Evolutionary conservation across 352 stramenopile genomes (phyloP).

Genomic region (Pythium dissimile): DNA sequence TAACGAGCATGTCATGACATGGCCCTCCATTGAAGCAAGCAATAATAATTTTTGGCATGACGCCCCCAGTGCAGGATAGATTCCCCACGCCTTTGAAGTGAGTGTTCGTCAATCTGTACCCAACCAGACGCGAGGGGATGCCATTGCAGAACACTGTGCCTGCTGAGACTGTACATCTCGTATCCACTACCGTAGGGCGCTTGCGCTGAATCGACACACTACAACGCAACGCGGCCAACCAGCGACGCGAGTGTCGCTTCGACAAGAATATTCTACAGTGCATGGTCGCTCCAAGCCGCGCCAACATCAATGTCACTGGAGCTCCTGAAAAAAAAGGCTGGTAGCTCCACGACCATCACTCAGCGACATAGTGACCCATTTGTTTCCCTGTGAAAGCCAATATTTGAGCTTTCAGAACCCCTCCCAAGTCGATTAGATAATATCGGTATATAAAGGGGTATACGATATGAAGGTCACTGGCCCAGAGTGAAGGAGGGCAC

Average conservation of each 20-base stretch:
- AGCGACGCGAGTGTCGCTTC: background rate
- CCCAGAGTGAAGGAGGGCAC: constrained; percentile 11
- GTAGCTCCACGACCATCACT: constrained; percentile 19
- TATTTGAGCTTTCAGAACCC: background rate
- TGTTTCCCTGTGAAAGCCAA: constrained; percentile 1
- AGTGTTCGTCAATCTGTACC: too few relatives aligned
- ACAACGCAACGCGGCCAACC: too few relatives aligned
- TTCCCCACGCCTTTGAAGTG: too few relatives aligned
- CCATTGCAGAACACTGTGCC: too few relatives aligned
- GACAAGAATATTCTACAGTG: background rate
- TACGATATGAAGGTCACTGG: constrained; percentile 10
- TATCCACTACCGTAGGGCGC: too few relatives aligned
- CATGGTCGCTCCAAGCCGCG: background rate
- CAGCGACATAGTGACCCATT: constrained; percentile 9
- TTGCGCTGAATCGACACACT: too few relatives aligned
- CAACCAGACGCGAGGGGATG: too few relatives aligned
- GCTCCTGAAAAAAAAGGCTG: background rate
- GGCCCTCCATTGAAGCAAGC: too few relatives aligned
- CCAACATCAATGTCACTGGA: background rate
- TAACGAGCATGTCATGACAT: too few relatives aligned
- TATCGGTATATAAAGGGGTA: background rate
- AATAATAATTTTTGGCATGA: too few relatives aligned
- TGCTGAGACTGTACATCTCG: too few relatives aligned
- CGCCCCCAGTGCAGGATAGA: too few relatives aligned
- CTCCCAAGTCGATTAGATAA: background rate